phyloP scores from a whole-genome alignment of 768 basidiomycete genomes.

The Fomitopsis serialis region DNA sequence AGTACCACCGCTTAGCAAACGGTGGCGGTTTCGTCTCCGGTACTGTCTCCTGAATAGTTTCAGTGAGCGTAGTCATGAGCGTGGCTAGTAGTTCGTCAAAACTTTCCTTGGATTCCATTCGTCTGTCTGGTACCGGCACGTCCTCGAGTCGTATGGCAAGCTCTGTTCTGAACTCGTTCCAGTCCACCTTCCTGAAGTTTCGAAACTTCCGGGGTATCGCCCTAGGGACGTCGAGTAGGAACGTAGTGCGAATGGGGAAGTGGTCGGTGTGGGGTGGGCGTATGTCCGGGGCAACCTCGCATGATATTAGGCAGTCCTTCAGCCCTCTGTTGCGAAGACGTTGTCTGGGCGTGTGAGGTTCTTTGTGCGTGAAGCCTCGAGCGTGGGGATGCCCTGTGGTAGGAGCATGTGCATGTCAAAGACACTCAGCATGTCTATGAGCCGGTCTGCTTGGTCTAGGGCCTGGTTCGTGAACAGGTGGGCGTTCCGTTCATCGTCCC shows the following conservation, averaged over 20 bases:
- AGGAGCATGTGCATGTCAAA: constrained; percentile 31
- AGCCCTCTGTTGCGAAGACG: constrained; percentile 28
- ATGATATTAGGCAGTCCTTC: constrained; percentile 18
- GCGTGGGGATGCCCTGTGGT: constrained; percentile 28
- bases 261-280: constrained; percentile 32
- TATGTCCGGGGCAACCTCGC: constrained; percentile 15
- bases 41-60: constrained; percentile 12
- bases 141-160: constrained; percentile 8
- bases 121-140: too few relatives aligned
- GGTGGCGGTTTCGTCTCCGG: constrained; percentile 16
- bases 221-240: constrained; percentile 18
- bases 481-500: constrained; percentile 29
- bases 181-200: constrained; percentile 28
- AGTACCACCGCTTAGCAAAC: constrained; percentile 30
- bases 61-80: constrained; percentile 14
- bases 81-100: constrained; percentile 4
- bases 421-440: constrained; percentile 22
- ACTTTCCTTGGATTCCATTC: not conserved
- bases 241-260: constrained; percentile 27
- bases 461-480: constrained; percentile 30
- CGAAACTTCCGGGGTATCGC: not conserved
- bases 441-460: constrained; percentile 14
- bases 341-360: constrained; percentile 39
- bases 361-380: constrained; percentile 22
- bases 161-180: constrained; percentile 22